Percentiles rank a stretch among this genome's conserved stretches.
Conservation (phyloP, 169 alveolate species). For the Perkinsus olseni region DNA sequence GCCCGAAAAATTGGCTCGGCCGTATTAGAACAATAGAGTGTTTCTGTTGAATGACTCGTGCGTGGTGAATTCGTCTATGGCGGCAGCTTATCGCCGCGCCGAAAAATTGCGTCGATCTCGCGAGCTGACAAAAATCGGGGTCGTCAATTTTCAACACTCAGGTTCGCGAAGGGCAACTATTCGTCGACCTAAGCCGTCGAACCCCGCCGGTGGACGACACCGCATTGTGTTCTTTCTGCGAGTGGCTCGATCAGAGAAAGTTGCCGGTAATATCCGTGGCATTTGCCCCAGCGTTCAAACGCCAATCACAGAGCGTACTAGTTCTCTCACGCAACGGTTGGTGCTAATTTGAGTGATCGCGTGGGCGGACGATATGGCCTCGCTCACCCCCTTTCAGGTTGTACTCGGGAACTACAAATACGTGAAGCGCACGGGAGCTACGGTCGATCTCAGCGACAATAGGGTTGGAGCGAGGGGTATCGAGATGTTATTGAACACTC, state of each 20-base stretch:
- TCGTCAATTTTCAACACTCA: background rate
- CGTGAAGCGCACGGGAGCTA: background rate
- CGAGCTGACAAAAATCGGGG: background rate
- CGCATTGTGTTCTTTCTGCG: background rate
- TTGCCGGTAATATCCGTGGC: background rate
- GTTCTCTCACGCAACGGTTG: background rate
- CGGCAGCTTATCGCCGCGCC: background rate
- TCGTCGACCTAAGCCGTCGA: background rate
- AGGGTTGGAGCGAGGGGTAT: background rate
- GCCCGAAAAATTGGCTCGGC: too few species aligned
- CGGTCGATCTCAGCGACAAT: background rate
- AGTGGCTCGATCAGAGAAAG: background rate
- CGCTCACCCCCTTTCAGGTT: background rate
- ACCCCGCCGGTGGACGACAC: background rate
- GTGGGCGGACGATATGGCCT: background rate
- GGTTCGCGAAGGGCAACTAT: background rate
- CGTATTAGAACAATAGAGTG: too few species aligned
- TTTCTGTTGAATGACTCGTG: too few species aligned
- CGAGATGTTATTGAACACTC: background rate
- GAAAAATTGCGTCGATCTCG: background rate
- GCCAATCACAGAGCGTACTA: background rate
- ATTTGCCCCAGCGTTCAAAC: background rate
- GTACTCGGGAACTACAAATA: background rate
- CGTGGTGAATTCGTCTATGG: too few species aligned
- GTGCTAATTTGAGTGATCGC: background rate